These are phyloP conservation scores for Epichloe typhina DNA, from an alignment of 2,329 filamentous ascomycete species.

Conservation along the genomic window DNA sequence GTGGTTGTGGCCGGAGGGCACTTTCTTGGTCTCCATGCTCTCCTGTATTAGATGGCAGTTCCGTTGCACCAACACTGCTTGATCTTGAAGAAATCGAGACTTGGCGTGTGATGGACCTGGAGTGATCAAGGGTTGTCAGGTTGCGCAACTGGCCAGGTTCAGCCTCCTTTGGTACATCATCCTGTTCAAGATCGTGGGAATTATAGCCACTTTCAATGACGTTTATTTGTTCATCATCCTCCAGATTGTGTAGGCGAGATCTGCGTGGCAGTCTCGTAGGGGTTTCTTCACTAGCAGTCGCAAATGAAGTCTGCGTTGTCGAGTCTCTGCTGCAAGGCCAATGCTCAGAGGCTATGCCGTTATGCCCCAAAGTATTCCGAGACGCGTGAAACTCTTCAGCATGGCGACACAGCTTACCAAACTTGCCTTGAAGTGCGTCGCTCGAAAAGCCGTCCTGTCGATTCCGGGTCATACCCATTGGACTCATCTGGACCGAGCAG, in stretches of 20 bases:
- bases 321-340: neutral
- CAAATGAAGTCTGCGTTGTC: conserved; percentile 4
- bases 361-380: conserved; percentile 22
- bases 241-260: neutral
- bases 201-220: neutral
- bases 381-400: conserved; percentile 20
- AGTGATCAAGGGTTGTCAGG: neutral
- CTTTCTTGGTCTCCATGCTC: neutral
- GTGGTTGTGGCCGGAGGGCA: neutral
- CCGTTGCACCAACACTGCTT: neutral
- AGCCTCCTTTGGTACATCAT: neutral
- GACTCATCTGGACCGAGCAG: conserved; percentile 11
- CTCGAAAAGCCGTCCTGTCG: conserved; percentile 7
- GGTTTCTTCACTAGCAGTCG: neutral
- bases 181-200: neutral
- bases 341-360: conserved; percentile 10
- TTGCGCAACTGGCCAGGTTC: neutral
- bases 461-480: neutral
- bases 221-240: neutral
- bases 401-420: conserved; percentile 20
- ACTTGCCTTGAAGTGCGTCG: conserved; percentile 9
- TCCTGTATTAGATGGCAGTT: neutral
- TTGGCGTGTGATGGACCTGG: neutral
- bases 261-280: neutral
- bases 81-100: neutral